phyloP scores from a whole-genome alignment of 768 basidiomycete species.

The Rhodosporidiobolus odoratus region DNA sequence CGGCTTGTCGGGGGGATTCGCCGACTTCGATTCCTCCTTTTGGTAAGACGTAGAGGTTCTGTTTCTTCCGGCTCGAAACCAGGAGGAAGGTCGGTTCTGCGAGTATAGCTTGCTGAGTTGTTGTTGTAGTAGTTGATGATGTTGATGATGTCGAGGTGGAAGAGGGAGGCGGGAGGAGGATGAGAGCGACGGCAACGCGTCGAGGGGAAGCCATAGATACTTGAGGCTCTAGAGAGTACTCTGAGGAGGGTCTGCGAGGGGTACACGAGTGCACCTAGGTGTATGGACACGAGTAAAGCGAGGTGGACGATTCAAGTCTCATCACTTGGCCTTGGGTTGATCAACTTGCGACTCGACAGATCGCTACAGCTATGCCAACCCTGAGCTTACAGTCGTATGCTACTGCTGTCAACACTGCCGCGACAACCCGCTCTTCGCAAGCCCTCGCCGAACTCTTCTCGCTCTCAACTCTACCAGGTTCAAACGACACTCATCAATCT shows the following conservation, averaged over 20 bases:
- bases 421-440: too few species aligned
- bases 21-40: constrained; percentile 36
- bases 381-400: too few species aligned
- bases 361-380: too few species aligned
- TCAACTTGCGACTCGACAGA: too few species aligned
- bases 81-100: constrained; percentile 14
- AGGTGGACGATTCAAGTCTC: too few species aligned
- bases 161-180: constrained; percentile 1
- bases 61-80: constrained; percentile 16
- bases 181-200: constrained; percentile 23
- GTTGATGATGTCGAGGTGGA: not conserved
- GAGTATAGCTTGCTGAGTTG: too few species aligned
- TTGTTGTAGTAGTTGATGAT: too few species aligned
- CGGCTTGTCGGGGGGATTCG: constrained; percentile 6
- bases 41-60: constrained; percentile 27
- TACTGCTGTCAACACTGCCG: too few species aligned
- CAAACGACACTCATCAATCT: not conserved
- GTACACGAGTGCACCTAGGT: not conserved
- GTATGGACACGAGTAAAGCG: not conserved
- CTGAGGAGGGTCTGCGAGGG: not conserved
- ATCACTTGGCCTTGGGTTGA: too few species aligned
- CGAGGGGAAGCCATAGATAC: constrained; percentile 19
- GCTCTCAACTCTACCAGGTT: not conserved
- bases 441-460: constrained; percentile 2
- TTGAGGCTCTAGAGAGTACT: too few species aligned